Evolutionary conservation across 441 rosid genomes (phyloP), one percentile per base, ranked within the genome.

Genomic region (Biscutella laevigata): DNA sequence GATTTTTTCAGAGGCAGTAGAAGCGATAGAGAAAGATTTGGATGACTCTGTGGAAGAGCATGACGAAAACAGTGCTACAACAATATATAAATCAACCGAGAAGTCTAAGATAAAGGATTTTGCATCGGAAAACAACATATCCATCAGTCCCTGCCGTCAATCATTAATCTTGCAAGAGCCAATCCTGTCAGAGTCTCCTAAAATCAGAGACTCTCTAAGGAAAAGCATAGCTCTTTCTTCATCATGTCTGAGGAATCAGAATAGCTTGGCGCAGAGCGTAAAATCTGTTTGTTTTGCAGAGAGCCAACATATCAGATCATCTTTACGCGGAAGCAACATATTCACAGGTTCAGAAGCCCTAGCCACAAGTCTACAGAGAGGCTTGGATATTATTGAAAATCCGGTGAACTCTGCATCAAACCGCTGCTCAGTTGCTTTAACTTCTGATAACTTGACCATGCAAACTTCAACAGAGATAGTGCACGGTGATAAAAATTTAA

Each of bases 311-410:
- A 63, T 77, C 39, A 69, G 82, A 44, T 75, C 91, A 56, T 92
- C 98, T 44, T 59, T 86, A 73, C 62, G 53, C 4, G 61, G 71
- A 47, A 86, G 95, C 82, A 83, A 79, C 66, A 33, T 76, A 11
- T 71, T 75, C 67, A 64, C 70, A 47, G 82, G 88, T 28, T 80
- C 92, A 22, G 25, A 22, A 22, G 25, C 25, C 25, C 71, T 92
- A 71, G 97, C 95, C 30, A 90, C 90, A 13, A 88, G 97, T 71
- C 95, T 92, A 49, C 86, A 69, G 35, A 86, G 90, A 70, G 97
- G 99, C 61, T 64, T 86, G 78, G 79, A 86, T 71, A 77, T 82
- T 50, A 88, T 92, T 66, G 95, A 84, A 53, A 36, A 59, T 70
- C 88, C 88, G 49, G 64, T 48, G 54, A 82, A 67, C 73, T 69